Percentiles rank a stretch among this genome's conserved stretches.
phyloP scores from a whole-genome alignment of 441 rosid species.

The Populus hybrid region DNA sequence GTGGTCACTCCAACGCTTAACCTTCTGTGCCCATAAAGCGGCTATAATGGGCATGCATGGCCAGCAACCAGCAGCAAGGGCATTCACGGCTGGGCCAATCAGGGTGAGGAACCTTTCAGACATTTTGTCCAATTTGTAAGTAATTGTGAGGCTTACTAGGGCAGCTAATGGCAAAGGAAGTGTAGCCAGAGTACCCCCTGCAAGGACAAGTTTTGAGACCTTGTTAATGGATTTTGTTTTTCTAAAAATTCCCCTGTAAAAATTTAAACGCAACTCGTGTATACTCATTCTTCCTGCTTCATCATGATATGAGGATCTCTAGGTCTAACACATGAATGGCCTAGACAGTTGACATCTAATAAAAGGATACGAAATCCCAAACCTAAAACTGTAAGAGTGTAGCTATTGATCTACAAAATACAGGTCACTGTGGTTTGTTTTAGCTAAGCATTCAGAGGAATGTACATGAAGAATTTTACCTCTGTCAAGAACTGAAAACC shows the following conservation, averaged over 20 bases:
- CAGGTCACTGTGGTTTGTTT: neutral
- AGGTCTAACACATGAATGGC: neutral
- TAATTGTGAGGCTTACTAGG: slow-evolving; percentile 91
- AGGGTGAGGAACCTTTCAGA: slow-evolving; percentile 69
- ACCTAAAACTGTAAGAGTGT: neutral
- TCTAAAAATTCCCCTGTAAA: neutral
- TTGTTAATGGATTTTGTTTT: neutral
- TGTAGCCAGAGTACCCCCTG: slow-evolving; percentile 84
- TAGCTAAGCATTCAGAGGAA: neutral
- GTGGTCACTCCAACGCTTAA: slow-evolving; percentile 93
- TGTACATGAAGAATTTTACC: neutral
- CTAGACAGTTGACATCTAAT: neutral
- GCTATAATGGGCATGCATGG: slow-evolving; percentile 94
- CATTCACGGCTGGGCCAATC: slow-evolving; percentile 70
- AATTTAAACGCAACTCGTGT: neutral
- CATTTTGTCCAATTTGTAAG: slow-evolving; percentile 84
- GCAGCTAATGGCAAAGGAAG: slow-evolving; percentile 99
- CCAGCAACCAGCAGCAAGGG: slow-evolving; percentile 94
- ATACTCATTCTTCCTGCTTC: neutral
- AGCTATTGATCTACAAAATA: neutral
- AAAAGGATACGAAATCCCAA: neutral
- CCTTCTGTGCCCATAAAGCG: slow-evolving; percentile 97
- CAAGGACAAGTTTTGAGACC: slow-evolving; percentile 18
- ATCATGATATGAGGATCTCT: neutral
- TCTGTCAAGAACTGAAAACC: slow-evolving; percentile 7